Conservation (phyloP, 345 rosid species). For the Dimocarpus longan region DNA sequence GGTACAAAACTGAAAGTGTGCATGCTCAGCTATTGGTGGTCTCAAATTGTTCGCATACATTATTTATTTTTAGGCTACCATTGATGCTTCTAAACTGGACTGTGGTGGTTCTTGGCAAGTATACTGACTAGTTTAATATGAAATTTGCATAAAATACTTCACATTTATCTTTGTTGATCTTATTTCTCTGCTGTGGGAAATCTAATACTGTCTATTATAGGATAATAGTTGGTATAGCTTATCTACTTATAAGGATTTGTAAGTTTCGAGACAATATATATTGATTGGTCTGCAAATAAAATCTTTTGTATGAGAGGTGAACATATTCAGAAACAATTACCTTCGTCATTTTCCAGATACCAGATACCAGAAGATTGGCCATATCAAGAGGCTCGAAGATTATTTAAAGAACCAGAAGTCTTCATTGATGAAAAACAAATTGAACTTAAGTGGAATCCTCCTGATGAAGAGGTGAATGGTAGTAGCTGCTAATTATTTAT, state of each 20-base stretch:
- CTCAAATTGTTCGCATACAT: background rate
- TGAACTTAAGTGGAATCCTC: conserved; percentile 81
- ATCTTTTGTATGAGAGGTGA: background rate
- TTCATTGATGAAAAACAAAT: conserved; percentile 58
- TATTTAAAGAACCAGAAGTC: conserved; percentile 85
- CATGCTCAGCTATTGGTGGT: background rate
- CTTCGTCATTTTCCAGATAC: conserved; percentile 47
- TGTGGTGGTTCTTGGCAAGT: background rate
- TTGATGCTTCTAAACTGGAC: background rate
- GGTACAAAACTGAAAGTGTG: background rate
- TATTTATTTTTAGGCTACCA: background rate
- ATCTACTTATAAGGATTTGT: background rate
- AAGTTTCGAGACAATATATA: background rate
- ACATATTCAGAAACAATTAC: background rate
- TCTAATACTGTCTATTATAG: background rate
- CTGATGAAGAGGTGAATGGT: conserved; percentile 80
- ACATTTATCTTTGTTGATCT: background rate
- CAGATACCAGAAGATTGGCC: conserved; percentile 90
- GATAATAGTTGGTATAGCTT: background rate
- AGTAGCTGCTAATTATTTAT: conserved; percentile 11
- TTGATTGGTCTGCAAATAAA: conserved; percentile 2
- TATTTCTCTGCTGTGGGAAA: background rate
- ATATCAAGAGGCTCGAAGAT: conserved; percentile 72
- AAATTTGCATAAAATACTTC: background rate
- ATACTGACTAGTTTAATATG: background rate